phyloP scores from a whole-genome alignment of 768 basidiomycete species.

The Mycena metata region DNA sequence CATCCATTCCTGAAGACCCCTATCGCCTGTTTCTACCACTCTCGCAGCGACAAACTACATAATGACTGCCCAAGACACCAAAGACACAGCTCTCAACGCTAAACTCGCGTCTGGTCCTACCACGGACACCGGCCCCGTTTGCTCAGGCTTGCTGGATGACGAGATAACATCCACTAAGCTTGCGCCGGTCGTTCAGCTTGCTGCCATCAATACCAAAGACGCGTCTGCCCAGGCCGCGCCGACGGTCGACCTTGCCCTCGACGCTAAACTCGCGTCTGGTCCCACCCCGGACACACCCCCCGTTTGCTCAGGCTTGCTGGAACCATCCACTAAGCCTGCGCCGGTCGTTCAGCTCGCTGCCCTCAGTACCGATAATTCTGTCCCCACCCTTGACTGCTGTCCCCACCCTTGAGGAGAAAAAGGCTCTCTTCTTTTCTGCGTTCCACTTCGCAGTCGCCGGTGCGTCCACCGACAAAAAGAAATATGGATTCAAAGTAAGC shows the following conservation, averaged over 20 bases:
- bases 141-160: neutral
- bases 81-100: neutral
- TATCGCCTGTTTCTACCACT: neutral
- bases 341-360: neutral
- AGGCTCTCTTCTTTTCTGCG: slow-evolving; percentile 56
- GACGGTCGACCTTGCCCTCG: no score
- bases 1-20: neutral
- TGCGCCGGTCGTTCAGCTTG: neutral
- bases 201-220: neutral
- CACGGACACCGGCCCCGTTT: neutral
- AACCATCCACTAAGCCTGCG: neutral
- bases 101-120: neutral
- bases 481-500: slow-evolving; percentile 43
- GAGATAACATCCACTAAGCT: neutral
- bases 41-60: neutral
- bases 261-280: neutral
- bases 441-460: slow-evolving; percentile 68
- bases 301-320: neutral
- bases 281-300: neutral
- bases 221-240: no score
- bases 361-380: neutral
- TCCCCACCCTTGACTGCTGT: slow-evolving; percentile 13
- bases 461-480: slow-evolving; percentile 65
- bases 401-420: slow-evolving; percentile 20
- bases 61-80: slow-evolving; percentile 13